Conservation (phyloP, 805 yeast genomes). For the Nakazawaea ernobii region DNA sequence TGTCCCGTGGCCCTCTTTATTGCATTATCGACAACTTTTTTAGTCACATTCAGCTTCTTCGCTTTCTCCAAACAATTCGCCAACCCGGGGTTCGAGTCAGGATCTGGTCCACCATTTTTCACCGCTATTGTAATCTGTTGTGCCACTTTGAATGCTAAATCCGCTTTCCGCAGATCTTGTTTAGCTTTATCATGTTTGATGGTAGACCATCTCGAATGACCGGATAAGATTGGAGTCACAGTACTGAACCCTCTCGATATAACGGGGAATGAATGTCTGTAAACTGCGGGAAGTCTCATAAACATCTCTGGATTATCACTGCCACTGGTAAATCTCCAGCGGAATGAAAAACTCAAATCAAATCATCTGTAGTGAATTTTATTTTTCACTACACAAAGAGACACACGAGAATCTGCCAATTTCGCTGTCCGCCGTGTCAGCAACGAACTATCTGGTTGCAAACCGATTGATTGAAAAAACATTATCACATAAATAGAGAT, state of each 20-base stretch:
- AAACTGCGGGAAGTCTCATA: too few relatives aligned
- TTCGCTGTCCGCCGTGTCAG: too few relatives aligned
- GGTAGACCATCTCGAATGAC: slow-evolving; percentile 95
- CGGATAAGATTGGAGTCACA: slow-evolving; percentile 35
- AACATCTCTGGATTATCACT: too few relatives aligned
- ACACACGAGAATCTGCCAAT: too few relatives aligned
- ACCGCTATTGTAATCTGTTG: slow-evolving; percentile 72
- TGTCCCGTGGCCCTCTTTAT: slow-evolving; percentile 79
- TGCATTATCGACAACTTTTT: slow-evolving; percentile 83
- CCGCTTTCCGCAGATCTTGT: slow-evolving; percentile 75
- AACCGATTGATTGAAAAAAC: too few relatives aligned
- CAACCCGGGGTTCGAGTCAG: slow-evolving; percentile 50
- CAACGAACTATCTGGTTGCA: too few relatives aligned
- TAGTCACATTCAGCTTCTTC: slow-evolving; percentile 66
- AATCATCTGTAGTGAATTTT: too few relatives aligned
- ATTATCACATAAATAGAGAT: too few relatives aligned
- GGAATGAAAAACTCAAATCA: too few relatives aligned
- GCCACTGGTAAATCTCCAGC: too few relatives aligned
- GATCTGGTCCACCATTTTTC: slow-evolving; percentile 67
- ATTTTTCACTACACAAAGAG: too few relatives aligned
- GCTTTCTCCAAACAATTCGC: slow-evolving; percentile 77
- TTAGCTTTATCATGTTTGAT: slow-evolving; percentile 93
- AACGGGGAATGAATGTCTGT: too few relatives aligned
- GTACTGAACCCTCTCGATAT: background rate
- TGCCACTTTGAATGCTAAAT: slow-evolving; percentile 65